Evolutionary conservation across 2,329 filamentous ascomycete species (phyloP).

Genomic region (Sclerotinia minor): DNA sequence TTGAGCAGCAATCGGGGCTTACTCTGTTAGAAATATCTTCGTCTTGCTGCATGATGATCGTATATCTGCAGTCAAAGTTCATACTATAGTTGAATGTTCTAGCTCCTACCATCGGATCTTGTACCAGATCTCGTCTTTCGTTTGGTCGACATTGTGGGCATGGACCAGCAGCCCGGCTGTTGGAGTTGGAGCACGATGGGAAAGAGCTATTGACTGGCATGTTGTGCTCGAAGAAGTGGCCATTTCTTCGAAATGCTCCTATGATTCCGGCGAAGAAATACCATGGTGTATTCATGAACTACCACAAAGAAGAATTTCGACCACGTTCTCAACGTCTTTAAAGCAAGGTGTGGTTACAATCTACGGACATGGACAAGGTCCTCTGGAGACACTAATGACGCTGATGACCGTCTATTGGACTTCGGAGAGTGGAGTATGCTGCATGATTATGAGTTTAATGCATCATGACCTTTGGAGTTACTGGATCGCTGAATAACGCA

Average conservation of each 20-base stretch:
- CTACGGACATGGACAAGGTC: slow-evolving; percentile 14
- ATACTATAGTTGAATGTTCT: background rate
- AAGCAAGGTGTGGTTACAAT: slow-evolving; percentile 19
- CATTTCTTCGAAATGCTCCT: background rate
- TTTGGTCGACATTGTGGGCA: background rate
- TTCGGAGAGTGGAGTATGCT: slow-evolving; percentile 1
- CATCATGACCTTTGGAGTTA: background rate
- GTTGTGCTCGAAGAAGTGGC: background rate
- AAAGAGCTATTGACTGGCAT: background rate
- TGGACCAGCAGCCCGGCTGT: background rate
- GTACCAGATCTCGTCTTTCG: background rate
- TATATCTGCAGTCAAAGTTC: background rate
- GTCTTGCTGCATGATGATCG: background rate
- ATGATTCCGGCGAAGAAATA: background rate
- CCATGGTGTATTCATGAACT: background rate
- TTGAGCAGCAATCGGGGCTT: background rate
- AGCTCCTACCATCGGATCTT: background rate
- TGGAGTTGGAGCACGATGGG: background rate
- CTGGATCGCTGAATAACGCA: background rate
- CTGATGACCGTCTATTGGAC: background rate
- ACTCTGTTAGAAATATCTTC: background rate
- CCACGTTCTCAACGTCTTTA: background rate
- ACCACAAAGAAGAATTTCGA: slow-evolving; percentile 10
- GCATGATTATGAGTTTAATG: background rate
- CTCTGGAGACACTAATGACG: background rate